A percentile compares a stretch with the other conserved stretches of the same genome.
phyloP scores from a whole-genome alignment of 495 filamentous ascomycete species.

The Aspergillus nanangensis region DNA sequence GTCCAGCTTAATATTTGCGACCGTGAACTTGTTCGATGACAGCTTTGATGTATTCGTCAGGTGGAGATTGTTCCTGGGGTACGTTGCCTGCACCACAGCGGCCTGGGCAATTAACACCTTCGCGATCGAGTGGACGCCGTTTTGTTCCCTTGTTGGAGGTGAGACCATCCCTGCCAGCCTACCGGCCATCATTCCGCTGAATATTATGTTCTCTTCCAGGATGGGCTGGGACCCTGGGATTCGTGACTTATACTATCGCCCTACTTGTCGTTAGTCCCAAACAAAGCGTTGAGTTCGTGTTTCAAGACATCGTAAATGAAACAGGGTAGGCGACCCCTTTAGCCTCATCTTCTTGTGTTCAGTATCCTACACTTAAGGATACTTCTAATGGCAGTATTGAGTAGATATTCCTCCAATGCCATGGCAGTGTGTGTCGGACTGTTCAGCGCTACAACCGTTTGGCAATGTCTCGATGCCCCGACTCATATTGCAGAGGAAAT shows the following conservation, averaged over 20 bases:
- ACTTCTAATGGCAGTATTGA: too few relatives aligned
- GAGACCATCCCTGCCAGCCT: too few relatives aligned
- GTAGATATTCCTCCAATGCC: neutral
- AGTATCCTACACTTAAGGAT: too few relatives aligned
- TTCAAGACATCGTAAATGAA: slow-evolving; percentile 1
- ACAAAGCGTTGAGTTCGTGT: neutral
- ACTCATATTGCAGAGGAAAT: slow-evolving; percentile 5
- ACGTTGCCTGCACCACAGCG: neutral
- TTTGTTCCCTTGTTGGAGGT: neutral
- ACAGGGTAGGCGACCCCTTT: slow-evolving; percentile 7
- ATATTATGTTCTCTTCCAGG: too few relatives aligned
- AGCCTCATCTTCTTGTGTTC: too few relatives aligned
- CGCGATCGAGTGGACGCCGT: neutral
- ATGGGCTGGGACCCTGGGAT: slow-evolving; percentile 1
- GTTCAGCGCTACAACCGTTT: neutral
- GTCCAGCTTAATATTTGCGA: neutral
- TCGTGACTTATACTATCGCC: slow-evolving; percentile 1
- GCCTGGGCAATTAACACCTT: neutral
- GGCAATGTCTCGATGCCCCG: slow-evolving; percentile 1
- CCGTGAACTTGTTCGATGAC: neutral
- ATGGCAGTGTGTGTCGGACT: neutral
- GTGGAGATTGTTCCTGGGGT: slow-evolving; percentile 3
- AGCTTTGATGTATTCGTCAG: slow-evolving; percentile 1
- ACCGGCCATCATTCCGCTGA: too few relatives aligned
- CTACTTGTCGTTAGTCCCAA: slow-evolving; percentile 2